Percentiles rank a stretch among this genome's conserved stretches.
Evolutionary conservation across 169 alveolate species (phyloP).

Genomic region (Plasmodium chabaudi): DNA sequence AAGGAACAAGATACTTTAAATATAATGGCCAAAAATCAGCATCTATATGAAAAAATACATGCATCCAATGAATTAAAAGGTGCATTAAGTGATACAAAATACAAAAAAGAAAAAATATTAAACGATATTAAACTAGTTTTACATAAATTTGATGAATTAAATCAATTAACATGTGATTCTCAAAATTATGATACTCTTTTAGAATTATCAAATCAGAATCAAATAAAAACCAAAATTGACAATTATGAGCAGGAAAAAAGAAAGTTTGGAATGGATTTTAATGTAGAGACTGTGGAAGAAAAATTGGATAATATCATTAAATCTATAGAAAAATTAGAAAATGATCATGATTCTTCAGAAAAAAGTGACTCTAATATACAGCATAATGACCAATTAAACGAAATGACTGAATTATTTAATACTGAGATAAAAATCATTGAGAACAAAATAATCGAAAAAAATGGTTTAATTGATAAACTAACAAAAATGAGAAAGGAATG

Average conservation of each 20-base stretch:
- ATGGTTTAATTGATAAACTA: neutral
- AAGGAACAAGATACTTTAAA: neutral
- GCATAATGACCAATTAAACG: neutral
- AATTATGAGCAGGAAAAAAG: neutral
- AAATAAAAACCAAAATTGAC: neutral
- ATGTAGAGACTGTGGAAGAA: neutral
- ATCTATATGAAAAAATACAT: neutral
- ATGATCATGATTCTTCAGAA: neutral
- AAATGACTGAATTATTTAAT: neutral
- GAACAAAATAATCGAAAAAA: neutral
- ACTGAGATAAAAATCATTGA: conserved; percentile 4
- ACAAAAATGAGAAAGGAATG: neutral
- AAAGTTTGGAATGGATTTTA: neutral
- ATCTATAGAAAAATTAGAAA: neutral
- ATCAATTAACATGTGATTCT: neutral
- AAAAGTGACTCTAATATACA: neutral
- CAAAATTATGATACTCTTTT: conserved; percentile 5
- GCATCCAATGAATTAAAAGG: conserved; percentile 6
- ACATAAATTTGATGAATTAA: neutral
- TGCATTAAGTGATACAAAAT: neutral
- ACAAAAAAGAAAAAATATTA: neutral
- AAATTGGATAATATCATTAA: neutral
- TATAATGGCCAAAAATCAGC: neutral
- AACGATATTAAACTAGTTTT: neutral
- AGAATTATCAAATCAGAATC: neutral